Percentiles rank a stretch among this genome's conserved stretches.
Conservation (phyloP, 164 flowering plant genomes). For the Macadamia tetraphylla region DNA sequence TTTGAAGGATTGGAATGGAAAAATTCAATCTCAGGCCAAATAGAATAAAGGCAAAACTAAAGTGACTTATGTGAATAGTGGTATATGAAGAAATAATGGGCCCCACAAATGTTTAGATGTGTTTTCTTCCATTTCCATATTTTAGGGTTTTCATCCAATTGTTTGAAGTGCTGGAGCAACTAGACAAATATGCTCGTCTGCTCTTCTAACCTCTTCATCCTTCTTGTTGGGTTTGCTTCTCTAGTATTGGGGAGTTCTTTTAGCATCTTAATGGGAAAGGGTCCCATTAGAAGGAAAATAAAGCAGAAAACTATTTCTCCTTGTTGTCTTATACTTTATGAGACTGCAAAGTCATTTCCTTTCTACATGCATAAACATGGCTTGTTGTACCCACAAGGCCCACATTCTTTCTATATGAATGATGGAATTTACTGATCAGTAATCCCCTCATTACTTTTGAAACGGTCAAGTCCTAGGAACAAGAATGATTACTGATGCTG, state of each 20-base stretch:
- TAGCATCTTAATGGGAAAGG: not conserved
- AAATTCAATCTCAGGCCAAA: not conserved
- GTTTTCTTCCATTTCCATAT: not conserved
- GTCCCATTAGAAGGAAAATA: not conserved
- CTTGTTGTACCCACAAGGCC: not conserved
- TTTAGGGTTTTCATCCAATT: not conserved
- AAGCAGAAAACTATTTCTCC: not conserved
- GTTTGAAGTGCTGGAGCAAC: not conserved
- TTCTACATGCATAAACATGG: not conserved
- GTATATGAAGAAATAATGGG: not conserved
- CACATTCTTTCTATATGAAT: not conserved
- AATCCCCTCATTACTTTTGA: not conserved
- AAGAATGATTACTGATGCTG: no score
- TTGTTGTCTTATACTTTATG: not conserved
- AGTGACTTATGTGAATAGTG: not conserved
- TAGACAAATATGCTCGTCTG: not conserved
- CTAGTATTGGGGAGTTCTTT: not conserved
- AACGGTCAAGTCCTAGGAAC: no score
- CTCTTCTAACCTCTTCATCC: not conserved
- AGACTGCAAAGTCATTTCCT: not conserved
- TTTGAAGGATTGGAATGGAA: not conserved
- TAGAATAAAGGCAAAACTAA: not conserved
- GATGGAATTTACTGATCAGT: not conserved
- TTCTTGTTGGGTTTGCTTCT: not conserved
- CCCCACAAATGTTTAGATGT: not conserved